Conservation (phyloP, 1,284 basidiomycete species). For the Boletus hoseneyae region DNA sequence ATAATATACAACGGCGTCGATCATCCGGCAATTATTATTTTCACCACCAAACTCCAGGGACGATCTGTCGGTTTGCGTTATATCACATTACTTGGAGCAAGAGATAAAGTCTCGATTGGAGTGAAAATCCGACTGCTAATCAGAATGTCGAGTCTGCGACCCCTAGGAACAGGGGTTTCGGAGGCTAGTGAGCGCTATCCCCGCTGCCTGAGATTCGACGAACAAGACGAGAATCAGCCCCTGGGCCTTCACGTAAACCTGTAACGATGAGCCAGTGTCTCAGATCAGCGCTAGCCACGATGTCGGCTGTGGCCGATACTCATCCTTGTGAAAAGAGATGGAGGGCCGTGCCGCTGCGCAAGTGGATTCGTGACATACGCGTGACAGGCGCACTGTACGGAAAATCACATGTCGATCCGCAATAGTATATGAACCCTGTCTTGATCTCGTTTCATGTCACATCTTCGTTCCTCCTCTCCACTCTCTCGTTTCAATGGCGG, state of each 20-base stretch:
- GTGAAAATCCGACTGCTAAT: slow-evolving; percentile 8
- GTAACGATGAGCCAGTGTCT: no score
- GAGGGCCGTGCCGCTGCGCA: neutral
- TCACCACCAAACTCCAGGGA: slow-evolving; percentile 7
- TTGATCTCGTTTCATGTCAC: slow-evolving; percentile 7
- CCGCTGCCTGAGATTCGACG: no score
- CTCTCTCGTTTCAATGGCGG: slow-evolving; percentile 35
- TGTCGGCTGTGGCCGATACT: no score
- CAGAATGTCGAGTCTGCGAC: slow-evolving; percentile 3
- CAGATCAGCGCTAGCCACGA: no score
- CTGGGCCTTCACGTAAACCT: no score
- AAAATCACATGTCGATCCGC: slow-evolving; percentile 26
- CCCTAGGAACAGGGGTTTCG: slow-evolving; percentile 19
- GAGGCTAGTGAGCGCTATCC: neutral
- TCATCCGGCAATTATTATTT: slow-evolving; percentile 32
- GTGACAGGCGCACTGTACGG: slow-evolving; percentile 21
- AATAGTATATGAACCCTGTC: slow-evolving; percentile 32
- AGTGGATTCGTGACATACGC: slow-evolving; percentile 17
- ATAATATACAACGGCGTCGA: neutral
- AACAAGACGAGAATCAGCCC: no score
- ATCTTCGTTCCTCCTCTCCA: slow-evolving; percentile 6
- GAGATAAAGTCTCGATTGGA: slow-evolving; percentile 4
- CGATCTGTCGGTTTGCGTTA: slow-evolving; percentile 10
- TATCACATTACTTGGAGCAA: slow-evolving; percentile 14
- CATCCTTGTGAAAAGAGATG: slow-evolving; percentile 11